phyloP scores from a whole-genome alignment of 495 filamentous ascomycete species.

The Xylaria acuta region DNA sequence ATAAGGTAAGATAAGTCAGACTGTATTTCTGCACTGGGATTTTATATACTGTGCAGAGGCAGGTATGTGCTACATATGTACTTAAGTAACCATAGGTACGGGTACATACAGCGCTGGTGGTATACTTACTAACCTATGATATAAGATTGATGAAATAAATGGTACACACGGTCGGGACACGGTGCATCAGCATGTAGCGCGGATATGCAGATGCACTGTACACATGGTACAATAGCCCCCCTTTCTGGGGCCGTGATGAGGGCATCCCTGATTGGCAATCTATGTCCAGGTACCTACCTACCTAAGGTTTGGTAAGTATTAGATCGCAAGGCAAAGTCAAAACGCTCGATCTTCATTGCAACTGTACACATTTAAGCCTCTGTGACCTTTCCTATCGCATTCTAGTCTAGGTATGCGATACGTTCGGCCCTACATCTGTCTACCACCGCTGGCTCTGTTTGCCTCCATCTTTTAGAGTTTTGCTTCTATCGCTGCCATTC shows the following conservation, averaged over 20 bases:
- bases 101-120: too few species aligned
- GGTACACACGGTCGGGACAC: background rate
- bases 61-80: too few species aligned
- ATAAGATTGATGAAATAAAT: background rate
- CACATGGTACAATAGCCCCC: background rate
- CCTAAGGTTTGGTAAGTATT: background rate
- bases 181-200: background rate
- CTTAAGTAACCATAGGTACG: too few species aligned
- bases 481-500: background rate
- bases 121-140: too few species aligned
- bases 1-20: too few species aligned
- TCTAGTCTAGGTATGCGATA: background rate
- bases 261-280: background rate
- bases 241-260: background rate
- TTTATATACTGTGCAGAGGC: background rate
- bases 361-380: constrained; percentile 3
- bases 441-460: background rate
- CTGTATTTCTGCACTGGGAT: too few species aligned
- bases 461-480: constrained; percentile 5
- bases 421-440: background rate
- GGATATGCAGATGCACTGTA: background rate
- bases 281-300: constrained; percentile 2
- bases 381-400: constrained; percentile 21
- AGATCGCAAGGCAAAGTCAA: constrained; percentile 14
- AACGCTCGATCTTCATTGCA: background rate